Evolutionary conservation across 1,284 basidiomycete genomes (phyloP), one percentile per base, ranked within the genome.

Genomic region (Trichosporon coremiiforme): DNA sequence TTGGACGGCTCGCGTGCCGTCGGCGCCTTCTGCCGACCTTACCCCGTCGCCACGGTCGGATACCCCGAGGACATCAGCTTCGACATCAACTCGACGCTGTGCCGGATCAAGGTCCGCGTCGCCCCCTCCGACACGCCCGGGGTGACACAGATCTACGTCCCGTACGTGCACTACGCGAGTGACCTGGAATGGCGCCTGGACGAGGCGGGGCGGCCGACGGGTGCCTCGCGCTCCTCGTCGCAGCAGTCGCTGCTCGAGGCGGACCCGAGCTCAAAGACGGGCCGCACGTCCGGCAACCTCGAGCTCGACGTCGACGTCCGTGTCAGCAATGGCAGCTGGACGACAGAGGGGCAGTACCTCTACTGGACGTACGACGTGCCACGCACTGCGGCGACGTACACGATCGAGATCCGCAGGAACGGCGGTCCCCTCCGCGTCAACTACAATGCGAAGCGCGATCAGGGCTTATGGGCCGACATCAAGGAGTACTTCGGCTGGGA

Each of bases 361-460:
- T 86, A 86, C 74, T 98, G 95, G 95, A 94, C 89, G 87, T 95
- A 97, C 80, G 86, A 87, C 36, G 86, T 89, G 0, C 91, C 92
- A 0, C 79, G 76, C 4, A 76, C 75, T 25, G 84, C 85, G 68
- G 81, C 82, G 74, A 87, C 89, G 79, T 89, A 90, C 78, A 87
- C 86, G 50, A 88, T 94, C 67, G 87, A 88, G 76, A 86, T 95
- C 66, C 86, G 80, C 76, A 85, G 93, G 69, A 79, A 82, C 3
- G 89, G 88, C 1, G 91, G 92, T 0, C 85, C 86, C 1, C 47
- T 73, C 2, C 13, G 47, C 7, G 29, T 47, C 25, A 68, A 70
- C 47, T 62, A 62, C 57, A 55, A n/a, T 45, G 33, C 29, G 8
- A 31, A 65, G n/a, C 45, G 31, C 4, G 45, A 65, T 20, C 53